phyloP scores from a whole-genome alignment of 768 basidiomycete species.

The Kwoniella sp. region DNA sequence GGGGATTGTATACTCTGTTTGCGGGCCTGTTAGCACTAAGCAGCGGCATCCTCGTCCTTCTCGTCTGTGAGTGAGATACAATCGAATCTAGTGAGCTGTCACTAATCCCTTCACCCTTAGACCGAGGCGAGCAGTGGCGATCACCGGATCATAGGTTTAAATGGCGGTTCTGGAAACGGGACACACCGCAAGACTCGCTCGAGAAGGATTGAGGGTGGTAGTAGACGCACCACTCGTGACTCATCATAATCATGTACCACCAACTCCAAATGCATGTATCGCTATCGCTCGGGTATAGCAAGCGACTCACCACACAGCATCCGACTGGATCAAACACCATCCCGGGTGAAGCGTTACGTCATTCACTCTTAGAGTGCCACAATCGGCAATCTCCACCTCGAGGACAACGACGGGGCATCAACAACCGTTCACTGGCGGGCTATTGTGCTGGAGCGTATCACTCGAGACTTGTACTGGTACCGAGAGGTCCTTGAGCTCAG shows the following conservation, averaged over 20 bases:
- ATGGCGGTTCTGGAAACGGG: neutral
- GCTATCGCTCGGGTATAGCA: no score
- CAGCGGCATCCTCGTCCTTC: conserved; percentile 60
- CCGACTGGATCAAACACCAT: no score
- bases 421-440: no score
- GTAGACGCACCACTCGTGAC: neutral
- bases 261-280: neutral
- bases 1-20: conserved; percentile 71
- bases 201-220: neutral
- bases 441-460: no score
- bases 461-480: no score
- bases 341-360: no score
- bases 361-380: no score
- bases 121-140: conserved; percentile 12
- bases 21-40: conserved; percentile 57
- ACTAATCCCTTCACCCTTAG: no score
- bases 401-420: conserved; percentile 1
- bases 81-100: no score
- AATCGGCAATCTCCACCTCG: neutral
- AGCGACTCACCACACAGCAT: no score
- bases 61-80: conserved; percentile 57
- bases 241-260: neutral
- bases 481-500: no score
- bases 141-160: neutral
- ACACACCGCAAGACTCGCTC: no score